Percentiles rank a stretch among this genome's conserved stretches.
Evolutionary conservation across 2,329 filamentous ascomycete genomes (phyloP).

Genomic region (Cladosporium phlei): DNA sequence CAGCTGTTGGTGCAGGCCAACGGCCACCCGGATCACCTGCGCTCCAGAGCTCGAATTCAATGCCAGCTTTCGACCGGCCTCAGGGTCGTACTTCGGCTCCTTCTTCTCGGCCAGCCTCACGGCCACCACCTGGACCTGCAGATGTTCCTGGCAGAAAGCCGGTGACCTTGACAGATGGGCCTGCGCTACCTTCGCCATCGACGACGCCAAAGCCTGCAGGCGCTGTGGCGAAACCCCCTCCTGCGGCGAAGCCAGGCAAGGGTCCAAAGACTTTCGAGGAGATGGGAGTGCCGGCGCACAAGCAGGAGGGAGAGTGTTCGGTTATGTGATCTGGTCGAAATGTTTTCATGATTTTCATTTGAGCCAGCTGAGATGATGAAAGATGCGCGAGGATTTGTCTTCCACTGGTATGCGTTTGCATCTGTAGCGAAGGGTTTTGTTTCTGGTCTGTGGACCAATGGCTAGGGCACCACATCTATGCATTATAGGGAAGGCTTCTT

Average conservation of each 20-base stretch:
- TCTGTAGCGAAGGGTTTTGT: no score
- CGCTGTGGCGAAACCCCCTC: constrained; percentile 29
- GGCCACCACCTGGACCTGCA: constrained; percentile 10
- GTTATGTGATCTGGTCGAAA: constrained; percentile 14
- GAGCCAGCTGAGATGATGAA: no score
- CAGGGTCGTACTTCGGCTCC: constrained; percentile 5
- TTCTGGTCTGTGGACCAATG: no score
- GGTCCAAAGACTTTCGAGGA: constrained; percentile 96
- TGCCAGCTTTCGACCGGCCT: constrained; percentile 13
- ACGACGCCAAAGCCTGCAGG: constrained; percentile 24
- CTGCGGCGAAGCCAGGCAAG: constrained; percentile 49
- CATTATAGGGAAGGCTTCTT: no score
- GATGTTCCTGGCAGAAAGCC: constrained; percentile 13
- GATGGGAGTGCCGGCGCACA: constrained; percentile 86
- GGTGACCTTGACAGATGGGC: constrained; percentile 13
- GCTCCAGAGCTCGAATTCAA: constrained; percentile 6
- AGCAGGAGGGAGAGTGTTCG: constrained; percentile 87
- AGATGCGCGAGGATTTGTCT: no score
- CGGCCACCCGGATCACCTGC: constrained; percentile 10
- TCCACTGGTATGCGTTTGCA: no score
- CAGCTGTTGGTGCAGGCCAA: constrained; percentile 1
- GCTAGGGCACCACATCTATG: no score
- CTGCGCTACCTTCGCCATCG: constrained; percentile 19
- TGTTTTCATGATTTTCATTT: no score
- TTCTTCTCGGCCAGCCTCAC: constrained; percentile 18